phyloP scores from a whole-genome alignment of 2,329 filamentous ascomycete genomes.

The Aspergillus texensis region DNA sequence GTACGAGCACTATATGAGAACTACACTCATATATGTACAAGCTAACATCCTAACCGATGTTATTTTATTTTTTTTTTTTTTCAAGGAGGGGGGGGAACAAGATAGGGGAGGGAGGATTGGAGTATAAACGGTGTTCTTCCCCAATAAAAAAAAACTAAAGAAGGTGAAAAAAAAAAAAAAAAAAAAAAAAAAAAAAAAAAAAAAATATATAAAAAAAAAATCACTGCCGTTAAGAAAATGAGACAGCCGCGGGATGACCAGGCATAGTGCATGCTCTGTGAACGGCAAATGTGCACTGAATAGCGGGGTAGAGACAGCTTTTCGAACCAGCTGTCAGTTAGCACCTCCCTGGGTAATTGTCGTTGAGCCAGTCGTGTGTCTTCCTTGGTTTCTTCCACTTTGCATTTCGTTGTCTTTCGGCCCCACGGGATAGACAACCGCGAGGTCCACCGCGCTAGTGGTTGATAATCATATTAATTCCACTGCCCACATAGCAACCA shows the following conservation, averaged over 20 bases:
- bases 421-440: constrained; percentile 20
- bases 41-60: no score
- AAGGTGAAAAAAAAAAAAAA: no score
- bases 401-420: constrained; percentile 7
- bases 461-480: constrained; percentile 15
- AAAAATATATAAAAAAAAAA: no score
- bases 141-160: no score
- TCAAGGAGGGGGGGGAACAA: no score
- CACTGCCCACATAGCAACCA: constrained; percentile 11
- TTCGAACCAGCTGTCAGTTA: constrained; percentile 4
- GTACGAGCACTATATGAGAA: no score
- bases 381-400: neutral
- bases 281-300: constrained; percentile 11
- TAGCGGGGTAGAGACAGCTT: neutral
- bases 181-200: no score
- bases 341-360: constrained; percentile 1
- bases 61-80: no score
- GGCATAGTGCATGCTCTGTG: neutral
- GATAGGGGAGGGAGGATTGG: no score
- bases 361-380: neutral
- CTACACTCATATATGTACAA: no score
- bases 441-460: constrained; percentile 22
- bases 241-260: neutral
- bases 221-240: constrained; percentile 5
- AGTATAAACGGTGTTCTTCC: no score